Base-by-base conservation (phyloP, 352 stramenopile genomes). In the Halophytophthora batemanensis region DNA sequence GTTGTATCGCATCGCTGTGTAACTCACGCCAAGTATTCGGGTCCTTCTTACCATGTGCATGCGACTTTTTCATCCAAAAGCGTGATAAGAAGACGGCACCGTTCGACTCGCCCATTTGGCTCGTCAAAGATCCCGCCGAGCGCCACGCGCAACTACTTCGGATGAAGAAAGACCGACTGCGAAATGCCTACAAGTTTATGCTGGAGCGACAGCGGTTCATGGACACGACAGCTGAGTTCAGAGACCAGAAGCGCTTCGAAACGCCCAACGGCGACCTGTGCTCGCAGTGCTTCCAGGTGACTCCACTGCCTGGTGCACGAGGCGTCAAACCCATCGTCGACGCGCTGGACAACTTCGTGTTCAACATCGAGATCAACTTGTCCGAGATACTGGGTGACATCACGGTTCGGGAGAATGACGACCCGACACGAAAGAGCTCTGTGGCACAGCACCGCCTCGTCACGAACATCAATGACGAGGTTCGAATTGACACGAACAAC, bases 331-430 rank as follows among this genome's bases (percentile, higher is more conserved):
- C 57, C 17, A 67, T 77, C 7, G 69, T 77, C 34, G 61, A 79
- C 35, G 59, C 61, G 23, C 61, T 79, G 7, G 53, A 68, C 13
- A 57, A 64, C 14, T 82, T 77, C 21, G 58, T 71, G 25, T 65
- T 58, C 46, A 82, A 73, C 43, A 55, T 82, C 21, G 71, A 82
- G 37, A 77, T 82, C 50, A 75, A 48, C 39, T 56, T 80, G 18
- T 75, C 69, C 3, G 72, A 77, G 46, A 52, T 55, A 2, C 41
- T 75, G 11, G 66, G 72, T 8, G 56, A 77, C 42, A 70, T 74
- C 17, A 76, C 64, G 0, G 55, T 83, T n/a, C 72, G 72, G 2
- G 69, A 83, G 41, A 75, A 78, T 23, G 69, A 83, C 57, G 73
- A 83, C 49, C 63, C 52, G 14, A 53, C 53, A 23, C 58, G 50